Base-by-base conservation (phyloP, 2,329 filamentous ascomycete species). In the Pseudogymnoascus sp. region DNA sequence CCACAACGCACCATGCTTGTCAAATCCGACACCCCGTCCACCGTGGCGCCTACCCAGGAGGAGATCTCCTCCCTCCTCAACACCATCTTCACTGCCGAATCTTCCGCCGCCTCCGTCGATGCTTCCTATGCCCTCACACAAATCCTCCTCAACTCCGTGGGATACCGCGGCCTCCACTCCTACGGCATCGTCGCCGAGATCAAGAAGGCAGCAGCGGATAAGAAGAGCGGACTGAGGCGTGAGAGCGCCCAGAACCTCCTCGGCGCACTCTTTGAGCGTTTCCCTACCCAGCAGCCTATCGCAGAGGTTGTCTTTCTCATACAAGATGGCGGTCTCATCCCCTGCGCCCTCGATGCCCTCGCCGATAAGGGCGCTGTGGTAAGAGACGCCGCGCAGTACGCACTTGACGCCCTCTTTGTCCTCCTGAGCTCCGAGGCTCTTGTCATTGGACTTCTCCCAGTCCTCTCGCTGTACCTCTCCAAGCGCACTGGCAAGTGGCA, bases 401-500 rank as follows among this genome's bases (percentile, higher is more conserved):
- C 92, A 33, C 82, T 99, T 62, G 92, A 99, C 73, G 88, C 90
- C 22, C 81, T 97, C 22, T 96, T 96, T 74, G 81, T 81, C 66
- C 85, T 88, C 71, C 78, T 99, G 65, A 86, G 84, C 71, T 78
- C 91, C 61, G 94, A 97, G 78, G 86, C 90, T 58, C 84, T 96
- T 70, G 88, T 96, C 59, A 83, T 85, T 65, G 92, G 89, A 18
- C 82, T 99, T 41, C 79, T 99, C 59, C 92, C 94, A 2, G 82
- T 85, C 14, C 78, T 99, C 39, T 76, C 80, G 64, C 76, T 81
- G 59, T 97, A 97, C 73, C 81, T 99, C 30, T 80, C 81, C 71
- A 95, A 91, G 77, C 86, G 85, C 71, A 89, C 91, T 14, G 92
- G 90, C 67, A 99, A 99, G 77, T 99, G 94, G 94, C 94, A 99